Conservation (phyloP, 257 asterid genomes). For the Solanum bulbocastanum region DNA sequence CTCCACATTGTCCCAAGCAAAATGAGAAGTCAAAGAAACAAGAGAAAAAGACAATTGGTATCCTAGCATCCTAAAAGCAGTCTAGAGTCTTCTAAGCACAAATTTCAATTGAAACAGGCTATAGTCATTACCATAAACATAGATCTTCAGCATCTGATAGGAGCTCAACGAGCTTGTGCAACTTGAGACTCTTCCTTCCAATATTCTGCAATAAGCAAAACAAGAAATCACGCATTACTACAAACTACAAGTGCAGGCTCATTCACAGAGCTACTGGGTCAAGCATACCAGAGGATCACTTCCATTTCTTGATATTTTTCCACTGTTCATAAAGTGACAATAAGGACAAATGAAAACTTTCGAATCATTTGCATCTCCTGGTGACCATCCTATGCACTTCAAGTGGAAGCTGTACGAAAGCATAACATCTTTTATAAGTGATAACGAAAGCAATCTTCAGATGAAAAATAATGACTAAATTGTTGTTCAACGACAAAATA, state of each 20-base stretch:
- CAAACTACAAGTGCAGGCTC: background rate
- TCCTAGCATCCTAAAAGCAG: background rate
- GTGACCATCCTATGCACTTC: constrained; percentile 33
- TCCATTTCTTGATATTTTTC: constrained; percentile 40
- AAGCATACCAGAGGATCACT: constrained; percentile 45
- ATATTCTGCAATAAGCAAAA: constrained; percentile 34
- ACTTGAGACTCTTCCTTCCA: constrained; percentile 42
- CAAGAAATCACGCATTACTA: constrained; percentile 12
- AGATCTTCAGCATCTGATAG: constrained; percentile 53
- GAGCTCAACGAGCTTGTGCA: constrained; percentile 43
- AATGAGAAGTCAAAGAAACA: background rate
- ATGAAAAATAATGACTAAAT: background rate
- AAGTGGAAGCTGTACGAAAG: constrained; percentile 50
- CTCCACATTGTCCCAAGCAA: background rate
- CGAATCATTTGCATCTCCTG: constrained; percentile 19
- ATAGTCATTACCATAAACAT: constrained; percentile 49
- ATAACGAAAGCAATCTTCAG: background rate
- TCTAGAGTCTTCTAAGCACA: background rate
- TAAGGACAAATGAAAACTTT: constrained; percentile 34
- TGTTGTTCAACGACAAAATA: background rate
- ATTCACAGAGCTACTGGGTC: background rate
- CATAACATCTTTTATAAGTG: background rate
- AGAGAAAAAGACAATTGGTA: background rate
- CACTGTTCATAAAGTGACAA: constrained; percentile 44
- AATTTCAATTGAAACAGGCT: constrained; percentile 1